Evolutionary conservation across 352 stramenopile species (phyloP), one percentile per base, ranked within the genome.

Genomic region (Phytophthora sojae): DNA sequence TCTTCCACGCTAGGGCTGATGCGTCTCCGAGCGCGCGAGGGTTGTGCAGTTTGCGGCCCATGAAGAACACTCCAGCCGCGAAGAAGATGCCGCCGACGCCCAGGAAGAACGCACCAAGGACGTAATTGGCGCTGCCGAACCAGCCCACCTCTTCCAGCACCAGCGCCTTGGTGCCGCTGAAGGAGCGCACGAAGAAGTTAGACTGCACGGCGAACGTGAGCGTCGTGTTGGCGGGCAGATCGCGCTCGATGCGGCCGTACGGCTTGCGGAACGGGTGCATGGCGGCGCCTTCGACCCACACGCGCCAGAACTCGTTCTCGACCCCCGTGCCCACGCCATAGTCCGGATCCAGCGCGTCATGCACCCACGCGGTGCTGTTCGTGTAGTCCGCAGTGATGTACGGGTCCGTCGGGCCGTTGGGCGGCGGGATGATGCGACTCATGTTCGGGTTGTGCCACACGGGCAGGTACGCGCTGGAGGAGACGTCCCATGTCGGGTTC

Each of bases 141-240:
- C 88, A 95, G 54, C 78, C 73, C 29, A 91, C 52, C 30, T 92
- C 82, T 42, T 77, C 80, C 29, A 94, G 62, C 30, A 94, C 81
- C 30, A 94, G 57, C n/a, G 87, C 75, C 59, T 94, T 94, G 44
- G 78, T 74, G 25, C 83, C 87, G 11, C 32, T 73, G 52, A 94
- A 92, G 2, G 80, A 90, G 6, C 83, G 73, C 17, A 94, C 84
- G 56, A 80, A 93, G 73, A 90, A 95, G 59, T 93, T 93, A 50
- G 88, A 95, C 67, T 93, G 88, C 53, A 95, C 86, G 1, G 86
- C 88, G 56, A 95, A 93, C 29, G 80, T 79, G 37, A 95, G 79
- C 39, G 52, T 89, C 19, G 88, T 93, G 44, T 68, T 68, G 0
- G 67, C 74, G 0, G 83, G 88, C 15, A 95, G 60, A 51, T 90